Conservation (phyloP, 2,329 filamentous ascomycete genomes). For the Pestalotiopsis fici region DNA sequence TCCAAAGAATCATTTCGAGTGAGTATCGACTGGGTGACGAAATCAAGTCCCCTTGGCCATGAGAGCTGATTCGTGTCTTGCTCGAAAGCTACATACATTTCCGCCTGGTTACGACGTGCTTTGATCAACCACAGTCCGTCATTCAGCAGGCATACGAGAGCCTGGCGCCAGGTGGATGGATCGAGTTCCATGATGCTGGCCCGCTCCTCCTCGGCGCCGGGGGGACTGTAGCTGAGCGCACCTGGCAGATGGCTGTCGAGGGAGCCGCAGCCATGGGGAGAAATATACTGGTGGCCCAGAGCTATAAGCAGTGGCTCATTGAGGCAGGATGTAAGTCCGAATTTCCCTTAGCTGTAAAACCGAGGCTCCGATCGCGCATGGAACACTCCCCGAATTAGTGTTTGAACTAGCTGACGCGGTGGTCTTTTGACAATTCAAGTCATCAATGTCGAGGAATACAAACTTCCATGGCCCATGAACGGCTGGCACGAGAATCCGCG, state of each 20-base stretch:
- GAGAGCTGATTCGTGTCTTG: not conserved
- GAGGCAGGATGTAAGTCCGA: not conserved
- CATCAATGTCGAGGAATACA: not conserved
- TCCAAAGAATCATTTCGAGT: not conserved
- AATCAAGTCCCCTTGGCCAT: no score
- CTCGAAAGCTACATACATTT: not conserved
- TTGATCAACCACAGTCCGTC: not conserved
- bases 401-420: not conserved
- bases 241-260: not conserved
- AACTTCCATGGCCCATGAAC: not conserved
- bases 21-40: not conserved
- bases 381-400: not conserved
- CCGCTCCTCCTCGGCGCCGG: not conserved
- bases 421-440: not conserved
- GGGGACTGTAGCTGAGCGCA: not conserved
- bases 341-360: no score
- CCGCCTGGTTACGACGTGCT: not conserved
- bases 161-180: conserved; percentile 1
- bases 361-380: no score
- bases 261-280: not conserved
- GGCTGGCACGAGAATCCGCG: not conserved
- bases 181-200: not conserved
- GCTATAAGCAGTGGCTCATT: not conserved
- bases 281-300: not conserved
- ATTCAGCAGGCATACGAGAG: not conserved